Base-by-base conservation (phyloP, 2,329 filamentous ascomycete genomes). In the Emergomyces africanus region DNA sequence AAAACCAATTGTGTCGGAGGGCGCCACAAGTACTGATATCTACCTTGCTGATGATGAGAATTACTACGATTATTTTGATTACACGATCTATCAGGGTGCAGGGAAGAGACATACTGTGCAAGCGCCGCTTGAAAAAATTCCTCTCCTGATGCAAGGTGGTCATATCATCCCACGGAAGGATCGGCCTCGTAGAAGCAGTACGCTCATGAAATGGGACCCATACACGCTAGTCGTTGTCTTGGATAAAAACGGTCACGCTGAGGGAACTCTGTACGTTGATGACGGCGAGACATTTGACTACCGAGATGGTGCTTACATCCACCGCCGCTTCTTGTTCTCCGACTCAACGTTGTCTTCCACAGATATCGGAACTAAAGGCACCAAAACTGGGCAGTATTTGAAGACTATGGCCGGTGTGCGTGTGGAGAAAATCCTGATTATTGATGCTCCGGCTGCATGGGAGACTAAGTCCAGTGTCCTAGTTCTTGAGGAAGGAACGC, bases 1-100 rank as follows among this genome's bases (percentile, higher is more conserved):
- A 46, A 97, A 96, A 76, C 94, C 94, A 0, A 85, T 97, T 15
- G 87, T 90, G 1, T 83, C 85, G 28, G 84, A 95, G 73, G 88
- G 85, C 63, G 84, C 86, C 53, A 81, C 82, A 20, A 84, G 82
- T 23, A 84, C 86, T 0, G 85, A 90, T 23, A 82, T 99, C 60
- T 96, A 95, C 75, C 83, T 99, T 58, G 87, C 91, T 0, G 92
- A 97, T 66, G 82, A 87, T 60, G 89, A 95, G 72, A 81, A 88
- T 57, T 97, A 99, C 74, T 99, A 91, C 69, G 89, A 97, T 74
- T 99, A 99, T 77, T 95, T 94, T 70, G 89, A 89, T 67, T 96
- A 90, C 75, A 83, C 86, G 48, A 77, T 83, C 49, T 84, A 95
- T 69, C 85, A 85, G 25, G 81, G 86, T 28, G 84, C 85, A 62